Base-by-base conservation (phyloP, 192 early-diverging fungal species). In the Geranomyces variabilis region DNA sequence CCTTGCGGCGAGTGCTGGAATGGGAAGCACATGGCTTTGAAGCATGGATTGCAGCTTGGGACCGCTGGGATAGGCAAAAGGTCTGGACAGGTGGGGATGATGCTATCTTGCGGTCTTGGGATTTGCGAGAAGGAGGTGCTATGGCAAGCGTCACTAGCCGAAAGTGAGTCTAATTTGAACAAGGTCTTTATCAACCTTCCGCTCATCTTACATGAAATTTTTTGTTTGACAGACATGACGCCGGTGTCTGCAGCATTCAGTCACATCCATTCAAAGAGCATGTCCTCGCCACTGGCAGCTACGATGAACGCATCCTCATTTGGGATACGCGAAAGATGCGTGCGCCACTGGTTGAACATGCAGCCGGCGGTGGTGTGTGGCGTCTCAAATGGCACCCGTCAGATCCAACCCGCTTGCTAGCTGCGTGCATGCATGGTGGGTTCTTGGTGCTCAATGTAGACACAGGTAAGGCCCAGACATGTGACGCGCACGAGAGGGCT, bases 321-420 rank as follows among this genome's bases (percentile, higher is more conserved):
- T 99, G 96, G 96, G 96, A 99, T 74, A 92, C 86, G 5, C 86
- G 96, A 12, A 84, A 75, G 9, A 93, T 96, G 91, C 81, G 89
- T n/a, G 45, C 63, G 22, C 94, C 95, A 2, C 26, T 94, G 51
- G 68, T 79, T 0, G 90, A 91, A 22, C 73, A 85, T 47, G 84
- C 84, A 31, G 87, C 90, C 19, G 93, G 89, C 30, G 94, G 96
- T 7, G 96, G 96, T 12, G 92, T 96, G 12, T 99, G 96, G 96
- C 80, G 95, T 26, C 75, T 99, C 43, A 93, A 93, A 80, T 99
- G 95, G 94, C 94, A 97, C 71, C 96, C 96, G 0, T 82, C 78
- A 5, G 77, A 84, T 9, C 72, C 83, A 0, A 74, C 82, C 33
- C 58, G 67, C 19, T 73, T 99, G 33, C 69, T 96, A 17, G 89